Percentiles rank a stretch among this genome's conserved stretches.
phyloP scores from a whole-genome alignment of 2,329 filamentous ascomycete genomes.

The Penicillium decumbens region DNA sequence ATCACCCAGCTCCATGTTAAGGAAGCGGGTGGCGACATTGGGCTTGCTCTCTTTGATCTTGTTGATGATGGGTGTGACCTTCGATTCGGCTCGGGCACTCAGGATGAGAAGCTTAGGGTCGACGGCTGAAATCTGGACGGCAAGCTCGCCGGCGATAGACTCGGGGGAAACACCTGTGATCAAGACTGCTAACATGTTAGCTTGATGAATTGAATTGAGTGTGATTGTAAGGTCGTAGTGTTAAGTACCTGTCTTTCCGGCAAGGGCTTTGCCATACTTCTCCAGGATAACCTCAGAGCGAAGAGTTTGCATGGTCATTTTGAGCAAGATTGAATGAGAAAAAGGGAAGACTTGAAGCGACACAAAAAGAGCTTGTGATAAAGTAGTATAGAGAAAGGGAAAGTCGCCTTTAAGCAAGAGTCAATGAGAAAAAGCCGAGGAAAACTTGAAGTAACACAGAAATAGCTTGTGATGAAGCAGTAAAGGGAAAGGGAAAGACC shows the following conservation, averaged over 20 bases:
- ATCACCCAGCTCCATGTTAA: conserved; percentile 20
- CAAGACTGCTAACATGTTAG: conserved; percentile 12
- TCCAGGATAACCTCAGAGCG: conserved; percentile 18
- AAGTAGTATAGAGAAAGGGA: neutral
- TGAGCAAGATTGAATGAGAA: neutral
- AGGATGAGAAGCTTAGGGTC: conserved; percentile 21
- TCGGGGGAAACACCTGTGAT: conserved; percentile 23
- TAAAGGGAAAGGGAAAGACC: neutral
- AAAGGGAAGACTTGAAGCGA: neutral
- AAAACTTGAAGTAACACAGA: neutral
- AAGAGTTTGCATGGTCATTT: conserved; percentile 16
- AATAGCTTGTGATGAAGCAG: neutral
- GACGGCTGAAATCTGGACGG: conserved; percentile 19
- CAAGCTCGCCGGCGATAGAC: conserved; percentile 25
- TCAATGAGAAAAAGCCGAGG: neutral
- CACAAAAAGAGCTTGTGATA: neutral
- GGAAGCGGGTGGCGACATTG: conserved; percentile 16
- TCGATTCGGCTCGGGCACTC: conserved; percentile 17
- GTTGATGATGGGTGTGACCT: conserved; percentile 12
- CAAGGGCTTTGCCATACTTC: conserved; percentile 17
- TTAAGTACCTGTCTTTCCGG: conserved; percentile 17
- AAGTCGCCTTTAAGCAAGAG: neutral
- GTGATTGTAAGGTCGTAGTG: neutral
- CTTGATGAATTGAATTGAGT: neutral
- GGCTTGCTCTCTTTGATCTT: conserved; percentile 18